These are phyloP conservation scores for Fusarium brevicatenulatum DNA, from an alignment of 2,329 filamentous ascomycete species.

Conservation along the genomic window DNA sequence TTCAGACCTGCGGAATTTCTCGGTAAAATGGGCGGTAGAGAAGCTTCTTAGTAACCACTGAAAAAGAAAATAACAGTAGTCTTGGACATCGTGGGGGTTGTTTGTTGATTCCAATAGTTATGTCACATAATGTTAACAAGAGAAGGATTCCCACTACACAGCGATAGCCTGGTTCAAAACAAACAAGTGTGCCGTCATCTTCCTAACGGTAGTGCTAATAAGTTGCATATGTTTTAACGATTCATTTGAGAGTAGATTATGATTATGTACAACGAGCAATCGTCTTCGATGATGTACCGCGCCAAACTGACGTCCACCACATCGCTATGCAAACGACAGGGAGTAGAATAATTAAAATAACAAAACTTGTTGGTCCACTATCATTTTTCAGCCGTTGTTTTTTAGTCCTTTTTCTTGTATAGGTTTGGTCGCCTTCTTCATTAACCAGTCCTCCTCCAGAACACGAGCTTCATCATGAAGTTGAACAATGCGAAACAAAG, in stretches of 20 bases:
- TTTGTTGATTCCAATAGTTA: conserved; percentile 1
- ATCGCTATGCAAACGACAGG: conserved; percentile 39
- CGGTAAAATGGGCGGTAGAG: conserved; percentile 75
- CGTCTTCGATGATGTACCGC: conserved; percentile 9
- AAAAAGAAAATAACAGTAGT: conserved; percentile 30
- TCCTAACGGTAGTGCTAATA: background rate
- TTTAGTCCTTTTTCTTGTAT: conserved; percentile 13
- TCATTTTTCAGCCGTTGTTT: conserved; percentile 4
- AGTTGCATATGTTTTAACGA: conserved; percentile 11
- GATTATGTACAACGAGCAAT: conserved; percentile 43
- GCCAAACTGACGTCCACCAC: conserved; percentile 26
- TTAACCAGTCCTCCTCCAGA: conserved; percentile 6
- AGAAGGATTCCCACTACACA: background rate
- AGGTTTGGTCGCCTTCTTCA: conserved; percentile 7
- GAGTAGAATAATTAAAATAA: conserved; percentile 16
- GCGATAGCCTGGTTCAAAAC: background rate
- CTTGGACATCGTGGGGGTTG: background rate
- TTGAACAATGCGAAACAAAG: conserved; percentile 25
- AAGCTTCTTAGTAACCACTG: conserved; percentile 67
- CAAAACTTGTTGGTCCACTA: conserved; percentile 23
- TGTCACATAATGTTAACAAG: conserved; percentile 6
- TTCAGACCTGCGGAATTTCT: conserved; percentile 73
- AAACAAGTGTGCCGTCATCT: background rate
- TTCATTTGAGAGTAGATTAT: conserved; percentile 40
- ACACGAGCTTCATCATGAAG: conserved; percentile 5